phyloP scores from a whole-genome alignment of 1,284 basidiomycete species.

The Ustilago vetiveriae region DNA sequence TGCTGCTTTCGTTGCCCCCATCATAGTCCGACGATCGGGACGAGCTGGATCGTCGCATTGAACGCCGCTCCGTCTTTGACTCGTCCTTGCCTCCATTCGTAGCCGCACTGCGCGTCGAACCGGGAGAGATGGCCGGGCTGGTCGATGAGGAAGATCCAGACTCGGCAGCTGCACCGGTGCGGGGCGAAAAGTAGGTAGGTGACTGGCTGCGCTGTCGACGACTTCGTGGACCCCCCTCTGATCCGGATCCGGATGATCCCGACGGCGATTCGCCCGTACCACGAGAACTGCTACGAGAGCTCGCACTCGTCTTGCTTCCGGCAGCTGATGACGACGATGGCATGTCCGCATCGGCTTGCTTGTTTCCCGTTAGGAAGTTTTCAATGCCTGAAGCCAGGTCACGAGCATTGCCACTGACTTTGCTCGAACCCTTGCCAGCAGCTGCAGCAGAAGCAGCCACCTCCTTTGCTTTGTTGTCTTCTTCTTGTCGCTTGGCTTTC shows the following conservation, averaged over 20 bases:
- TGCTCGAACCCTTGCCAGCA: slow-evolving; percentile 6
- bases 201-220: slow-evolving; percentile 38
- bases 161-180: slow-evolving; percentile 26
- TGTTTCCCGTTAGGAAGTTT: slow-evolving; percentile 27
- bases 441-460: slow-evolving; percentile 14
- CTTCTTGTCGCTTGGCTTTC: slow-evolving; percentile 35
- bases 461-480: slow-evolving; percentile 38
- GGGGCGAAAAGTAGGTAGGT: slow-evolving; percentile 39
- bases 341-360: slow-evolving; percentile 4
- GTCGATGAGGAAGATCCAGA: slow-evolving; percentile 36
- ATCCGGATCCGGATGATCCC: slow-evolving; percentile 20
- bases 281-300: slow-evolving; percentile 2
- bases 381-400: slow-evolving; percentile 27
- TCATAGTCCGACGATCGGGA: slow-evolving; percentile 31
- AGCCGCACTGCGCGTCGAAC: slow-evolving; percentile 17
- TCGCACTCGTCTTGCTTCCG: slow-evolving; percentile 7
- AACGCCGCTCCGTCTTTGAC: slow-evolving; percentile 12
- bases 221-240: slow-evolving; percentile 23
- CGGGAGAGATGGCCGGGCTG: slow-evolving; percentile 34
- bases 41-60: slow-evolving; percentile 15
- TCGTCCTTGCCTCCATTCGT: slow-evolving; percentile 8
- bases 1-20: slow-evolving; percentile 40
- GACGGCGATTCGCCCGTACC: slow-evolving; percentile 8
- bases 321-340: slow-evolving; percentile 3
- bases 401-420: slow-evolving; percentile 19